Percentiles rank a stretch among this genome's conserved stretches.
These are phyloP conservation scores for Didymosphaeria variabile DNA, from an alignment of 2,329 filamentous ascomycete species.

Conservation along the genomic window DNA sequence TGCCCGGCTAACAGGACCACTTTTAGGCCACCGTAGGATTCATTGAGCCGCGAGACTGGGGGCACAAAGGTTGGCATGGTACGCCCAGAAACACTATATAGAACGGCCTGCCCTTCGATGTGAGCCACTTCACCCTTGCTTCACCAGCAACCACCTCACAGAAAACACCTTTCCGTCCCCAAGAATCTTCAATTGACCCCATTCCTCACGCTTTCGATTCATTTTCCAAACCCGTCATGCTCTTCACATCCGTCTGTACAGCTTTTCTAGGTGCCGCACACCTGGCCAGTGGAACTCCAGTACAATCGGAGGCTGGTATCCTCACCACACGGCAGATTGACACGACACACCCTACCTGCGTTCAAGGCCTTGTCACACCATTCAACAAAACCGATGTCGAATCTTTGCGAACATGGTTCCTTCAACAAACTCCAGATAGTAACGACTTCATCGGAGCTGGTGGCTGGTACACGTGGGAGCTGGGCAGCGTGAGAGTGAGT, in stretches of 20 bases:
- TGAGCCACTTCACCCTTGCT: background rate
- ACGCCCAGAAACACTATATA: constrained; percentile 9
- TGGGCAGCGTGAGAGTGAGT: constrained; percentile 8
- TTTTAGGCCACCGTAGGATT: constrained; percentile 9
- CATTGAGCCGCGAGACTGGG: constrained; percentile 7
- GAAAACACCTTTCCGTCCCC: background rate
- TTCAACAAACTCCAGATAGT: background rate
- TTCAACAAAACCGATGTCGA: constrained; percentile 11
- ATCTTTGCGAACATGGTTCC: constrained; percentile 2
- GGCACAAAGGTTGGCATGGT: constrained; percentile 5
- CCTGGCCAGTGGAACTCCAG: constrained; percentile 1
- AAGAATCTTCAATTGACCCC: background rate
- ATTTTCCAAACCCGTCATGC: constrained; percentile 3
- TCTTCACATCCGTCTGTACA: constrained; percentile 11
- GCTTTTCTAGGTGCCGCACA: constrained; percentile 5
- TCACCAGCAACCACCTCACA: background rate
- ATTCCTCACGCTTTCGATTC: background rate
- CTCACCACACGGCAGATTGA: constrained; percentile 3
- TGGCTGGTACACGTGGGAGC: constrained; percentile 5
- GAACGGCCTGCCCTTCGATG: background rate
- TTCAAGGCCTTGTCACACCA: constrained; percentile 9
- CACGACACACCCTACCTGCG: background rate
- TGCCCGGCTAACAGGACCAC: constrained; percentile 9
- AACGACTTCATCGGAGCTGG: constrained; percentile 1
- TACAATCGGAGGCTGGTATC: background rate